Conservation (phyloP, 345 rosid species). For the Rhizophora mangle region DNA sequence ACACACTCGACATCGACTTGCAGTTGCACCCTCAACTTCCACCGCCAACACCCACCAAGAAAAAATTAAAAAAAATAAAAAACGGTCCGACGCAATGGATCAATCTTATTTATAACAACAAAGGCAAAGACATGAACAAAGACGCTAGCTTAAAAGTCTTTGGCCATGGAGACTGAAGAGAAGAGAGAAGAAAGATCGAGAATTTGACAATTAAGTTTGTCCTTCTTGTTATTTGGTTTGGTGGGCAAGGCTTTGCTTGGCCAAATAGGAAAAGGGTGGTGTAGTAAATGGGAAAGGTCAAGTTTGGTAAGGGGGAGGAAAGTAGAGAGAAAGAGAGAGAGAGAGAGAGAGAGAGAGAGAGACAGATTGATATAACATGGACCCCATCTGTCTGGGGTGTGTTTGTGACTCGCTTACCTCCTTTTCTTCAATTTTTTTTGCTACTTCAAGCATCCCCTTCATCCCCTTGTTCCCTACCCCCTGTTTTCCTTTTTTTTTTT, state of each 20-base stretch:
- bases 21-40: constrained; percentile 24
- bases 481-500: too few relatives aligned
- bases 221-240: background rate
- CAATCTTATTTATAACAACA: background rate
- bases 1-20: constrained; percentile 12
- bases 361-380: constrained; percentile 13
- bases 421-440: background rate
- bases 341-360: constrained; percentile 7
- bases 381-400: constrained; percentile 43
- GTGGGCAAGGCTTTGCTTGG: background rate
- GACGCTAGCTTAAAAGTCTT: background rate
- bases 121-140: background rate
- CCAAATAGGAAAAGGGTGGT: background rate
- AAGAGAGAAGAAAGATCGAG: background rate
- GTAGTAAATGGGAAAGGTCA: constrained; percentile 10
- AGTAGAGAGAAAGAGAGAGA: background rate
- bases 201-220: background rate
- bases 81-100: background rate
- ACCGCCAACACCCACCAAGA: constrained; percentile 35
- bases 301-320: constrained; percentile 17
- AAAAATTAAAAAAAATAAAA: too few relatives aligned
- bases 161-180: too few relatives aligned
- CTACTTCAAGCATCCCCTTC: too few relatives aligned
- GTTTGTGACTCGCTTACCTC: background rate
- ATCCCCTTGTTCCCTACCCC: too few relatives aligned